Evolutionary conservation across 768 basidiomycete genomes (phyloP).

Genomic region (Mycena leptocephala): DNA sequence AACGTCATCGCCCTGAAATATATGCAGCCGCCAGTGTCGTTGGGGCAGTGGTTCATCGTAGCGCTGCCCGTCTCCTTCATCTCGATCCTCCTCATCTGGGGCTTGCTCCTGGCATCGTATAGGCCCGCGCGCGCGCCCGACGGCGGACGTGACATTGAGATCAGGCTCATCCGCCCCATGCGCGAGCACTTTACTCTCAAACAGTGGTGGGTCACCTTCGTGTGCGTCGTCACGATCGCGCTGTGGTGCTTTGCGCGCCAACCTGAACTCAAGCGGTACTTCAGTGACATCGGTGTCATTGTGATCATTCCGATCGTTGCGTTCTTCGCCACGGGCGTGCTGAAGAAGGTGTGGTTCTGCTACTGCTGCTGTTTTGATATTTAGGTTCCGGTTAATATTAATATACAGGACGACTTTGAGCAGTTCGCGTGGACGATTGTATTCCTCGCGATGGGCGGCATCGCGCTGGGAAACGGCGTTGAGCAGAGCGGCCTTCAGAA

Average conservation of each 20-base stretch:
- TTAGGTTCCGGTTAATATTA: not conserved
- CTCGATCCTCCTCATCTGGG: conserved; percentile 94
- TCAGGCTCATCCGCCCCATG: conserved; percentile 88
- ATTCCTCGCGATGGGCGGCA: conserved; percentile 98
- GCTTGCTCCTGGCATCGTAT: conserved; percentile 89
- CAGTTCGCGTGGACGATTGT: conserved; percentile 96
- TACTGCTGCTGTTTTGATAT: not conserved
- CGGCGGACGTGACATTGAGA: conserved; percentile 85
- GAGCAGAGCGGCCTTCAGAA: conserved; percentile 89
- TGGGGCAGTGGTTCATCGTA: conserved; percentile 97
- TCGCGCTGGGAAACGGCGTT: conserved; percentile 96
- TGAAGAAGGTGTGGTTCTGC: conserved; percentile 82
- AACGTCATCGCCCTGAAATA: conserved; percentile 93
- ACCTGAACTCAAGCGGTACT: conserved; percentile 68
- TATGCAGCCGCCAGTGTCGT: conserved; percentile 89
- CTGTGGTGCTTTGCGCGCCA: conserved; percentile 92
- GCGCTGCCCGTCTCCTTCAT: conserved; percentile 91
- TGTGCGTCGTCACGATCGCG: conserved; percentile 88
- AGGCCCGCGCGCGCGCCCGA: conserved; percentile 80
- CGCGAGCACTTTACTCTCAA: conserved; percentile 86
- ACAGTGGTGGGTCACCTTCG: conserved; percentile 92
- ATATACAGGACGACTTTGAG: conserved; percentile 90
- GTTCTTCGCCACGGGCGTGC: conserved; percentile 94
- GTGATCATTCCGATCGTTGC: conserved; percentile 93
- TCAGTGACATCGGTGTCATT: conserved; percentile 99